A percentile compares a stretch with the other conserved stretches of the same genome.
Evolutionary conservation across 1,139 yeast genomes (phyloP).

Genomic region (Suhomyces bokatorum): DNA sequence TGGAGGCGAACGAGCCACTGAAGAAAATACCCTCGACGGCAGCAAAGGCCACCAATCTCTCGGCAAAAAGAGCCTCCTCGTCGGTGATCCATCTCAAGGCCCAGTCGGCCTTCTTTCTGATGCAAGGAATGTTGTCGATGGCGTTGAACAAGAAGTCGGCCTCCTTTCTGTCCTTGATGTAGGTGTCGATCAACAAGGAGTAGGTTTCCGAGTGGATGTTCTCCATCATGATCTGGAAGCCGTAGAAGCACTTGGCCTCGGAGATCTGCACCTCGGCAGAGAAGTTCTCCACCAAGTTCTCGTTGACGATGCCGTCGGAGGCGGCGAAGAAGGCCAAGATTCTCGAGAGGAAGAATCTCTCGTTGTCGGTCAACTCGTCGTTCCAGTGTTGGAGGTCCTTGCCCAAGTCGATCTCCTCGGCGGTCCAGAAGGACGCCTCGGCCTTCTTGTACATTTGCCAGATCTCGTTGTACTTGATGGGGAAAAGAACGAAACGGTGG

Average conservation of each 20-base stretch:
- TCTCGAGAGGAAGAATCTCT: slow-evolving; percentile 85
- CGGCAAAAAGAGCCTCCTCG: slow-evolving; percentile 83
- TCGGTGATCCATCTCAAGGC: slow-evolving; percentile 95
- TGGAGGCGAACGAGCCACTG: slow-evolving; percentile 96
- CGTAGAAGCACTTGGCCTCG: slow-evolving; percentile 98
- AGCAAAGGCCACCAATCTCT: slow-evolving; percentile 96
- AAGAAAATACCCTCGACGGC: slow-evolving; percentile 99
- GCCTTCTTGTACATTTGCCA: slow-evolving; percentile 99
- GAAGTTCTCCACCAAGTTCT: slow-evolving; percentile 94
- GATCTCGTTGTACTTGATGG: slow-evolving; percentile 94
- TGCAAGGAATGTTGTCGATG: slow-evolving; percentile 89
- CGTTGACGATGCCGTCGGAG: slow-evolving; percentile 96
- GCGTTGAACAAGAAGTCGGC: slow-evolving; percentile 88
- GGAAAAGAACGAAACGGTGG: slow-evolving; percentile 91
- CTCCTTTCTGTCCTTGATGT: slow-evolving; percentile 93
- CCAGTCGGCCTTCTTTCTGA: slow-evolving; percentile 97
- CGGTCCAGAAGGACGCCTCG: slow-evolving; percentile 99
- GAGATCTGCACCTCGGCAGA: slow-evolving; percentile 96
- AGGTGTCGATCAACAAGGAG: slow-evolving; percentile 89
- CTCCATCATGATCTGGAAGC: slow-evolving; percentile 99
- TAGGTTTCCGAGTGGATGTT: slow-evolving; percentile 98
- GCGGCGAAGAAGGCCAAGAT: slow-evolving; percentile 98
- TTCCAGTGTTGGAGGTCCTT: slow-evolving; percentile 94
- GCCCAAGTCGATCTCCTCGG: slow-evolving; percentile 95
- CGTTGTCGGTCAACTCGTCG: slow-evolving; percentile 77